These are phyloP conservation scores for Tilletia horrida DNA, from an alignment of 1,284 basidiomycete species.

Conservation along the genomic window DNA sequence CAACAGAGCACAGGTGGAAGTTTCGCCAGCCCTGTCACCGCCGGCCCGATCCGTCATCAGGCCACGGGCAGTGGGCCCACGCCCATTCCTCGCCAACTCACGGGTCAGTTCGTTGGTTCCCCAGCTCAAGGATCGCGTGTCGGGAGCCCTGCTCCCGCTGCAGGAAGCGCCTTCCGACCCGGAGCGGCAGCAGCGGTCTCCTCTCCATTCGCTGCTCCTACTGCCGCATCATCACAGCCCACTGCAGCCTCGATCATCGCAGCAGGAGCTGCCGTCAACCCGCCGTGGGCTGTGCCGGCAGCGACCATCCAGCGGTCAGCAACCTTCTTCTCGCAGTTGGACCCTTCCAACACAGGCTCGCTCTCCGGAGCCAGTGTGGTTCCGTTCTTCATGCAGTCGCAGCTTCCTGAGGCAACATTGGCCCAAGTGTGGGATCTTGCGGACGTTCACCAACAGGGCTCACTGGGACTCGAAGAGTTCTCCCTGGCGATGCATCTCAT, in stretches of 20 bases:
- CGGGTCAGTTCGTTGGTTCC: slow-evolving; percentile 28
- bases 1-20: slow-evolving; percentile 37
- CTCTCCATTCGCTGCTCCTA: neutral
- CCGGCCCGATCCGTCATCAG: slow-evolving; percentile 10
- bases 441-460: slow-evolving; percentile 84
- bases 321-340: slow-evolving; percentile 70
- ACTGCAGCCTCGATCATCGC: slow-evolving; percentile 10
- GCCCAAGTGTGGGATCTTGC: slow-evolving; percentile 95
- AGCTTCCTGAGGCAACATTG: slow-evolving; percentile 75
- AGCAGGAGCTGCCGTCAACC: neutral
- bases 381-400: slow-evolving; percentile 90
- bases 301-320: slow-evolving; percentile 11
- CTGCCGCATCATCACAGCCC: neutral
- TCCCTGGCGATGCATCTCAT: slow-evolving; percentile 96
- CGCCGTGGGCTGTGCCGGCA: slow-evolving; percentile 11
- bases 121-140: slow-evolving; percentile 8
- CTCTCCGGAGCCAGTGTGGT: slow-evolving; percentile 93
- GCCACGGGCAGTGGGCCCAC: neutral
- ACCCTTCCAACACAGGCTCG: slow-evolving; percentile 70
- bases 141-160: neutral
- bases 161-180: neutral
- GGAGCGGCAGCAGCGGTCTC: neutral
- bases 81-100: slow-evolving; percentile 34
- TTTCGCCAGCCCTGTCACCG: neutral
- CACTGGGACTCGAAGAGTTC: slow-evolving; percentile 85